Conservation (phyloP, 2,329 filamentous ascomycete species). For the Colletotrichum sojae region DNA sequence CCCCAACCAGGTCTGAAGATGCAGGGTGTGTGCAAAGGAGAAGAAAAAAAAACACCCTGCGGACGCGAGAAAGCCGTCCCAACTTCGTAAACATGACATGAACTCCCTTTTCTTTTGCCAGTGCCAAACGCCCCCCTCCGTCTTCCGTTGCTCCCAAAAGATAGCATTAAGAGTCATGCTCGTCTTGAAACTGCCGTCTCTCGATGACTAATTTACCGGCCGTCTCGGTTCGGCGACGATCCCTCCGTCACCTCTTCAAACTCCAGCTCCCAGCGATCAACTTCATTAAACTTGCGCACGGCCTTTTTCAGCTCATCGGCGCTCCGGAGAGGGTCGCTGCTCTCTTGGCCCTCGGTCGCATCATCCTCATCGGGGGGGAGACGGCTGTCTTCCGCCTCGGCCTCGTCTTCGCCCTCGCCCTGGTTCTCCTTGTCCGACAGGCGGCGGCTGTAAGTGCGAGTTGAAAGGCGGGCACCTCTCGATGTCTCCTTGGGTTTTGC, state of each 20-base stretch:
- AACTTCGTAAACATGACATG: constrained; percentile 8
- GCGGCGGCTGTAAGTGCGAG: constrained; percentile 64
- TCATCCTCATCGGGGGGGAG: constrained; percentile 63
- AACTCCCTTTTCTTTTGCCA: constrained; percentile 4
- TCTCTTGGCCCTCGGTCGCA: constrained; percentile 50
- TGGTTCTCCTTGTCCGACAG: constrained; percentile 73
- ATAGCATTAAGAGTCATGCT: constrained; percentile 9
- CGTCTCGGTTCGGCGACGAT: constrained; percentile 65
- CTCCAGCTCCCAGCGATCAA: constrained; percentile 77
- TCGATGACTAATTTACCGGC: constrained; percentile 52
- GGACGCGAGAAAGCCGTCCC: background rate
- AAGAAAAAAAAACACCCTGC: background rate
- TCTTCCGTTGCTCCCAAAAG: background rate
- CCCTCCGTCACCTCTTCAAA: constrained; percentile 75
- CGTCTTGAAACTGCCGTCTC: background rate
- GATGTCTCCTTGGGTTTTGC: constrained; percentile 41
- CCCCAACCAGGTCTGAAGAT: constrained; percentile 4
- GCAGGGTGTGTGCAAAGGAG: background rate
- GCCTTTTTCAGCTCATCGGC: constrained; percentile 71
- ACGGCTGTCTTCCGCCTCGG: constrained; percentile 49
- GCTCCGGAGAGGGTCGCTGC: constrained; percentile 48
- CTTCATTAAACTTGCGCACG: constrained; percentile 76
- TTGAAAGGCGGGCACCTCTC: constrained; percentile 45
- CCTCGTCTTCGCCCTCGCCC: constrained; percentile 50
- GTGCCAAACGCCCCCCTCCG: background rate